Evolutionary conservation across 2,329 filamentous ascomycete genomes (phyloP).

Genomic region (Lecanicillium sp.): DNA sequence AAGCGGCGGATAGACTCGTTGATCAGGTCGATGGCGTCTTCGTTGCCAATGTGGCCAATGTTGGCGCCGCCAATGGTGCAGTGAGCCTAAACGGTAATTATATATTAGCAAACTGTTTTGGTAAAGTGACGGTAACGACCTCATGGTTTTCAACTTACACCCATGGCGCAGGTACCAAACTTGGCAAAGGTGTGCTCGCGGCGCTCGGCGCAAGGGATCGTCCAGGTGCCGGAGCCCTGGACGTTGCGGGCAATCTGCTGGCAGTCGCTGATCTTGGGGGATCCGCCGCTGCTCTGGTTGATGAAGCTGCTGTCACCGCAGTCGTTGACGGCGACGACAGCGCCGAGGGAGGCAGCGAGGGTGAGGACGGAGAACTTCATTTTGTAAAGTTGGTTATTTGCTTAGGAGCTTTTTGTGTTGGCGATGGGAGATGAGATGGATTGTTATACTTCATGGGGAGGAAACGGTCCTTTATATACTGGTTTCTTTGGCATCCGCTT

Average conservation of each 20-base stretch:
- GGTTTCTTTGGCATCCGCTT: no score
- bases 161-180: conserved; percentile 2
- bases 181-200: background rate
- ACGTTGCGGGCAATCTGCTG: conserved; percentile 1
- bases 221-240: background rate
- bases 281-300: conserved; percentile 1
- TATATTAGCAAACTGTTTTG: no score
- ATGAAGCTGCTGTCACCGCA: background rate
- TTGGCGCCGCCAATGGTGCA: no score
- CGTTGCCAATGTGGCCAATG: conserved; percentile 1
- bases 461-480: no score
- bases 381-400: no score
- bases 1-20: conserved; percentile 2
- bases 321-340: background rate
- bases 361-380: no score
- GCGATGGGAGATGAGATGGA: no score
- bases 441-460: no score
- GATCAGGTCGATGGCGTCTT: conserved; percentile 1
- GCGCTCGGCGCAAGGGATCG: background rate
- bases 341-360: no score
- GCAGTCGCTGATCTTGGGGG: conserved; percentile 1
- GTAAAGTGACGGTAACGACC: no score
- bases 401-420: no score
- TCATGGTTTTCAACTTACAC: background rate
- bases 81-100: background rate